Percentiles rank a stretch among this genome's conserved stretches.
These are phyloP conservation scores for Calonectria hawksworthii DNA, from an alignment of 2,329 filamentous ascomycete species.

Conservation along the genomic window DNA sequence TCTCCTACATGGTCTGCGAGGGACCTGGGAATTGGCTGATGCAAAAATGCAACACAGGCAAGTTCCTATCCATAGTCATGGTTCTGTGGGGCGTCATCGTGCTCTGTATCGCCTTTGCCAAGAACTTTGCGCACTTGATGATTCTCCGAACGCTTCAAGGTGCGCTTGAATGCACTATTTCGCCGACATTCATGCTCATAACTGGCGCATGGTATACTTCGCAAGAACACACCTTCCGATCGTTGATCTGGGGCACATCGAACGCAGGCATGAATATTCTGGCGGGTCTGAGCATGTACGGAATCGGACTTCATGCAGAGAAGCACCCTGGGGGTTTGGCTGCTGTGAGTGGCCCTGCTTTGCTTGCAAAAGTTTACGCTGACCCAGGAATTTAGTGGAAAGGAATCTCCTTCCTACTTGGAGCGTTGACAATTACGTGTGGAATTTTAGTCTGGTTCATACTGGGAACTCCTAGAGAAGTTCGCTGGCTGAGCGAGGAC, in stretches of 20 bases:
- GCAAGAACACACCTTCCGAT: constrained; percentile 47
- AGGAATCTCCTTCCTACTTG: constrained; percentile 48
- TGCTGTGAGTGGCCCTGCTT: constrained; percentile 23
- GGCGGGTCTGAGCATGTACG: constrained; percentile 48
- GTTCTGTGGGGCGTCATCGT: constrained; percentile 49
- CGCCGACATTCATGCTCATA: constrained; percentile 49
- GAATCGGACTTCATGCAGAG: constrained; percentile 38
- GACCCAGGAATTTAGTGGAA: constrained; percentile 35
- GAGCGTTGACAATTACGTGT: constrained; percentile 43
- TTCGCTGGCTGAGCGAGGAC: constrained; percentile 47
- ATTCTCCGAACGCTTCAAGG: constrained; percentile 48
- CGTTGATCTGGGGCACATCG: constrained; percentile 50
- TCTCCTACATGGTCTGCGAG: constrained; percentile 47
- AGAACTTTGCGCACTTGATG: constrained; percentile 49
- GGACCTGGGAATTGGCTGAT: constrained; percentile 47
- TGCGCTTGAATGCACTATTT: constrained; percentile 47
- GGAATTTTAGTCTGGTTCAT: constrained; percentile 44
- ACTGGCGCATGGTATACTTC: constrained; percentile 51
- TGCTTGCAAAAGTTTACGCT: not conserved
- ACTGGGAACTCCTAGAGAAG: constrained; percentile 49
- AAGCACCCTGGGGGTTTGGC: constrained; percentile 39
- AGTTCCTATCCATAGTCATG: constrained; percentile 53
- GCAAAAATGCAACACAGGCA: constrained; percentile 53
- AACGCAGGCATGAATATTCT: constrained; percentile 51
- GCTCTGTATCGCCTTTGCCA: constrained; percentile 46